A percentile compares a stretch with the other conserved stretches of the same genome.
phyloP scores from a whole-genome alignment of 2,329 filamentous ascomycete species.

The Coleophoma cylindrospora region DNA sequence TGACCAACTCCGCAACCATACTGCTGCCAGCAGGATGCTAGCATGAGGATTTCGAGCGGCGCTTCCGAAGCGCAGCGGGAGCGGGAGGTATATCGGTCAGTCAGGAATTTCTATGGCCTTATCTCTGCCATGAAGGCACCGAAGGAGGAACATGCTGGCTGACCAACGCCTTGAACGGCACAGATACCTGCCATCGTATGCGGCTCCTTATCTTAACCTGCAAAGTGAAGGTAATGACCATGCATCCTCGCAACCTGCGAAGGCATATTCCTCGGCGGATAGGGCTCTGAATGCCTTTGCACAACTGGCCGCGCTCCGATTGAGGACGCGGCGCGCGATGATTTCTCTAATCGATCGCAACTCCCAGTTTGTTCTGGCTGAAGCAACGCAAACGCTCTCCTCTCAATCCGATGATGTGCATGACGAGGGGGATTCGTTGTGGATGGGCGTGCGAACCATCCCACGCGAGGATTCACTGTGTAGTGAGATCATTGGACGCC shows the following conservation, averaged over 20 bases:
- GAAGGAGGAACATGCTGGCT: too few relatives aligned
- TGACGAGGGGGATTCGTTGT: slow-evolving; percentile 12
- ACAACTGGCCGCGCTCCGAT: slow-evolving; percentile 40
- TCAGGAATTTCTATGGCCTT: too few relatives aligned
- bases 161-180: too few relatives aligned
- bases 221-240: too few relatives aligned
- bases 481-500: neutral
- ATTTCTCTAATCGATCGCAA: slow-evolving; percentile 30
- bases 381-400: slow-evolving; percentile 15
- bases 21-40: too few relatives aligned
- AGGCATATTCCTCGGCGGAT: neutral
- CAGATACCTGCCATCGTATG: too few relatives aligned
- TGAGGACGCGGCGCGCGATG: slow-evolving; percentile 39
- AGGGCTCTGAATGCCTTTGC: slow-evolving; percentile 27
- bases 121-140: too few relatives aligned
- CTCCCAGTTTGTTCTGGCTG: slow-evolving; percentile 19
- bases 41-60: too few relatives aligned
- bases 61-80: too few relatives aligned
- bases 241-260: neutral
- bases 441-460: slow-evolving; percentile 10
- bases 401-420: slow-evolving; percentile 4
- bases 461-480: slow-evolving; percentile 6
- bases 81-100: too few relatives aligned
- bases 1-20: too few relatives aligned
- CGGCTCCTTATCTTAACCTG: too few relatives aligned